Percentiles rank a stretch among this genome's conserved stretches.
Evolutionary conservation across 495 filamentous ascomycete genomes (phyloP).

Genomic region (Bathelium albidoporum): DNA sequence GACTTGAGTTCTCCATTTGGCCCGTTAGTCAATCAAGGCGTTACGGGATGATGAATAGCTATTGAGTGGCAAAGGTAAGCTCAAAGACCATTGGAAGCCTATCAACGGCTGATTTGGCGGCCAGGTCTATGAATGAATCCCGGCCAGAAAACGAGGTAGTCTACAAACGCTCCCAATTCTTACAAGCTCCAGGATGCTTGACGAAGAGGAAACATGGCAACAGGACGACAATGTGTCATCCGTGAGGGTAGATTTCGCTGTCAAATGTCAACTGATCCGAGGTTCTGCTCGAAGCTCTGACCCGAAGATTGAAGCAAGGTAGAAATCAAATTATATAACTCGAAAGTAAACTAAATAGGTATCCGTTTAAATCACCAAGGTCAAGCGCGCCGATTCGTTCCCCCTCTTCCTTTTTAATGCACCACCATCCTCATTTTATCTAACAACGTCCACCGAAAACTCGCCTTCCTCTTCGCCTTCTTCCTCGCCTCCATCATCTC

Average conservation of each 20-base stretch:
- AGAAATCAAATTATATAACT: background rate
- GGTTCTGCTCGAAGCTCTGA: background rate
- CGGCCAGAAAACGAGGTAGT: too few relatives aligned
- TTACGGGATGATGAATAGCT: background rate
- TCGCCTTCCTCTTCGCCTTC: background rate
- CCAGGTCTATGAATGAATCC: too few relatives aligned
- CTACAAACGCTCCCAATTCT: too few relatives aligned
- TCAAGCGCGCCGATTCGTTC: too few relatives aligned
- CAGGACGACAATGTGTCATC: background rate
- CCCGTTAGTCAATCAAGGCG: background rate
- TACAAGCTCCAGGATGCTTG: background rate
- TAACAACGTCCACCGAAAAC: background rate
- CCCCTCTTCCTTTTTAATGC: background rate
- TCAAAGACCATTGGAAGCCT: background rate
- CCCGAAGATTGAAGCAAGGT: background rate
- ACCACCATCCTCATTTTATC: conserved; percentile 1
- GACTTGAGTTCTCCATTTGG: too few relatives aligned
- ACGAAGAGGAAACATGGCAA: background rate
- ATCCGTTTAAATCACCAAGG: background rate
- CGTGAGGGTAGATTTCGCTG: background rate
- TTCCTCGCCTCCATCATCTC: background rate
- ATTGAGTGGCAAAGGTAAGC: background rate
- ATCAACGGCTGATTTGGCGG: background rate
- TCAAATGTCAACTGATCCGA: background rate
- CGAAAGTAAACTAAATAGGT: background rate